Conservation (phyloP, 2,329 filamentous ascomycete species). For the Colletotrichum sp. region DNA sequence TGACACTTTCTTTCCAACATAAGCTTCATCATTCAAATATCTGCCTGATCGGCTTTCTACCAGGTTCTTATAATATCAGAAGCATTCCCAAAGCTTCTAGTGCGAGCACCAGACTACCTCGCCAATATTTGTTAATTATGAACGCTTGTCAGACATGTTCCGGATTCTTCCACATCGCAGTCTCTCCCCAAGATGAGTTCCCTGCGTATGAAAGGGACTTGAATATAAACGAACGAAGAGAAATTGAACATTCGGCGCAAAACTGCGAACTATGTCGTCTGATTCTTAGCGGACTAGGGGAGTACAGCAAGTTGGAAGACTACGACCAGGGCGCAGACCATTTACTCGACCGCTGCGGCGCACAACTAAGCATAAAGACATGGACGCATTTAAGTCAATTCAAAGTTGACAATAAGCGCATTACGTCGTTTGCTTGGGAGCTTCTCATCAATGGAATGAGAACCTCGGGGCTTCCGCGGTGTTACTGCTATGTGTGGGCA, state of each 20-base stretch:
- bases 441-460: no score
- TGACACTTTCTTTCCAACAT: no score
- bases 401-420: background rate
- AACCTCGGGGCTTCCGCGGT: no score
- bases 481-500: background rate
- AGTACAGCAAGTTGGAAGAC: no score
- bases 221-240: fast-evolving
- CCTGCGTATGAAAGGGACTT: no score
- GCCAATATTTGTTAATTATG: background rate
- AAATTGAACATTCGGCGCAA: fast-evolving
- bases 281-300: background rate
- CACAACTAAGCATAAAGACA: background rate
- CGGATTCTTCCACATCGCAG: background rate
- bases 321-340: background rate
- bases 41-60: no score
- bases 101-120: background rate
- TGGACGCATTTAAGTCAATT: fast-evolving
- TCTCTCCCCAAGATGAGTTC: background rate
- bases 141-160: background rate
- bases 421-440: no score
- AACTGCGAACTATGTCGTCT: background rate
- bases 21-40: no score
- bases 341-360: fast-evolving
- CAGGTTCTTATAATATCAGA: no score
- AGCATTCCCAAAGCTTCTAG: no score